These are phyloP conservation scores for Annona squamosa DNA, from an alignment of 164 flowering plant species.

Conservation along the genomic window DNA sequence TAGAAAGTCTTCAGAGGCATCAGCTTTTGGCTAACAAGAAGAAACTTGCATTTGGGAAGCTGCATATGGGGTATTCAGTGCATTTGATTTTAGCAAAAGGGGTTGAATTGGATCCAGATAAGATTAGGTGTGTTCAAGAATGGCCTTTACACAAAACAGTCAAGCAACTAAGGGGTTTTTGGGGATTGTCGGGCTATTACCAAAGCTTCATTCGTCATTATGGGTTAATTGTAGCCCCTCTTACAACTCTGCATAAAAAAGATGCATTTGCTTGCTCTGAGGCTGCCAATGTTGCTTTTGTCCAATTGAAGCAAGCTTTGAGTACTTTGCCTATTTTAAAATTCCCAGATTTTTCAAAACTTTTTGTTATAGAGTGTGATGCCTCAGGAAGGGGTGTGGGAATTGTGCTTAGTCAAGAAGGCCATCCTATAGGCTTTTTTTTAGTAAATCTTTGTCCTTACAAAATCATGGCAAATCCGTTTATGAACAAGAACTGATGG, in stretches of 20 bases:
- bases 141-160: conserved; percentile 1
- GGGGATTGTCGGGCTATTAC: not conserved
- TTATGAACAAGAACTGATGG: too few species aligned
- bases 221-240: not conserved
- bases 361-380: too few species aligned
- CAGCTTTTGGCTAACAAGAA: too few species aligned
- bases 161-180: not conserved
- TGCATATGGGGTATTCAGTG: not conserved
- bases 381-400: too few species aligned
- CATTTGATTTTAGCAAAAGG: conserved; percentile 2
- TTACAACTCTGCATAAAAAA: not conserved
- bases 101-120: not conserved
- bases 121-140: not conserved
- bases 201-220: not conserved
- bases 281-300: not conserved
- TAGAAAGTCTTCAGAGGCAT: too few species aligned
- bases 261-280: not conserved
- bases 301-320: not conserved
- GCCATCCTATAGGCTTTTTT: too few species aligned
- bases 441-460: too few species aligned
- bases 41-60: not conserved
- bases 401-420: too few species aligned
- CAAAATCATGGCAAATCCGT: too few species aligned
- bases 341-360: not conserved
- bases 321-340: not conserved